A percentile compares a stretch with the other conserved stretches of the same genome.
Conservation (phyloP, 2,329 filamentous ascomycete species). For the Penicillium sp. region DNA sequence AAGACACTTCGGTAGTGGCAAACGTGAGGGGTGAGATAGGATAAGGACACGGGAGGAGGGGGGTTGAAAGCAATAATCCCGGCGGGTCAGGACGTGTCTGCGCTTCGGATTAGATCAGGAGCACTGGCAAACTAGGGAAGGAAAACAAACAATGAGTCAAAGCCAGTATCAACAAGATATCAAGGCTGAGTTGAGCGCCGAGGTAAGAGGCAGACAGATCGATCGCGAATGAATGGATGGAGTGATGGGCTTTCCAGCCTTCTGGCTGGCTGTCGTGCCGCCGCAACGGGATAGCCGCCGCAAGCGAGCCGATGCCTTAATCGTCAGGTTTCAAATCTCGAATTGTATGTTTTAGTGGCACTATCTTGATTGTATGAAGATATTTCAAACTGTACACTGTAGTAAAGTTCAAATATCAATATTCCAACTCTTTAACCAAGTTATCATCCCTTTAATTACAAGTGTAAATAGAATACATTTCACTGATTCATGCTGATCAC, state of each 20-base stretch:
- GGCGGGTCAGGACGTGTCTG: slow-evolving; percentile 23
- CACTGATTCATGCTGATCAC: slow-evolving; percentile 1
- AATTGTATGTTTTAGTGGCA: not conserved
- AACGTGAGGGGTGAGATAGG: slow-evolving; percentile 18
- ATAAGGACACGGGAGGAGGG: slow-evolving; percentile 21
- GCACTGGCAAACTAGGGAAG: slow-evolving; percentile 10
- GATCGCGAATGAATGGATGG: slow-evolving; percentile 27
- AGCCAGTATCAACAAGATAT: slow-evolving; percentile 10
- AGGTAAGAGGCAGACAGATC: slow-evolving; percentile 14
- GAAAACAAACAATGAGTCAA: slow-evolving; percentile 5
- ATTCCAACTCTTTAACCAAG: not conserved
- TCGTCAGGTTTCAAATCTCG: slow-evolving; percentile 8
- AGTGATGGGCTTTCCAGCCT: slow-evolving; percentile 35
- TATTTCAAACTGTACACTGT: not conserved
- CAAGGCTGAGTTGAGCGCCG: slow-evolving; percentile 15
- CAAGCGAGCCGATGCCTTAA: slow-evolving; percentile 35
- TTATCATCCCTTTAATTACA: not conserved
- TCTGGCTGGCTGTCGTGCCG: slow-evolving; percentile 41
- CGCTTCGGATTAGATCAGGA: slow-evolving; percentile 12
- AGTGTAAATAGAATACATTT: not conserved
- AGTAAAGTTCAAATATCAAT: not conserved
- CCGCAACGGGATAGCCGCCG: slow-evolving; percentile 41
- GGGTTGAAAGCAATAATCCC: slow-evolving; percentile 23
- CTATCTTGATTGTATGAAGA: not conserved
- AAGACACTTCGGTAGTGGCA: slow-evolving; percentile 2